Percentiles rank a stretch among this genome's conserved stretches.
Conservation (phyloP, 371 early-diverging fungal species). For the Rhizomucor miehei region DNA sequence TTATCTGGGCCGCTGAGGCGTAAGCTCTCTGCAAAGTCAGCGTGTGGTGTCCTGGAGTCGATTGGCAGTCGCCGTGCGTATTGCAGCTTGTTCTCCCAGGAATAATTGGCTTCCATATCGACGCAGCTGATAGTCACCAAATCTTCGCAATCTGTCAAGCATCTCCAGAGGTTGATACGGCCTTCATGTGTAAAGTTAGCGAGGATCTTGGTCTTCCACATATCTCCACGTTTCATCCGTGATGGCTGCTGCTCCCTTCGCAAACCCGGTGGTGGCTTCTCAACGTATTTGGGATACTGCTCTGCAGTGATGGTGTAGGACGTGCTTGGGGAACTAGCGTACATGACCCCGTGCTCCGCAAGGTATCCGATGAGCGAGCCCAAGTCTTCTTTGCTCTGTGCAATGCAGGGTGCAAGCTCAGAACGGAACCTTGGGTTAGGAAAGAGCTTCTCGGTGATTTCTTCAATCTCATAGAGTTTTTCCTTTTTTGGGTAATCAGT, state of each 20-base stretch:
- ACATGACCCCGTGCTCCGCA: constrained; percentile 8
- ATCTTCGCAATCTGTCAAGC: constrained; percentile 28
- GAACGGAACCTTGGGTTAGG: constrained; percentile 12
- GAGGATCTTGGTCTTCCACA: constrained; percentile 7
- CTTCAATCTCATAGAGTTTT: constrained; percentile 2
- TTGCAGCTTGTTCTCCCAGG: constrained; percentile 42
- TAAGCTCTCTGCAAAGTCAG: constrained; percentile 26
- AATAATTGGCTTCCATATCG: constrained; percentile 35
- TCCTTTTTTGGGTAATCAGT: constrained; percentile 9
- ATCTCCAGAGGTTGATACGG: constrained; percentile 26
- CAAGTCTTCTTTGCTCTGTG: constrained; percentile 8
- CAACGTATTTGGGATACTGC: constrained; percentile 13
- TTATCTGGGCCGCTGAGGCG: constrained; percentile 9
- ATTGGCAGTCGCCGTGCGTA: constrained; percentile 27
- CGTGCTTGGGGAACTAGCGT: constrained; percentile 16
- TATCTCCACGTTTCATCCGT: neutral
- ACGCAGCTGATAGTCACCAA: constrained; percentile 25
- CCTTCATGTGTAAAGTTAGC: constrained; percentile 16
- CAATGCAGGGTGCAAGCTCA: constrained; percentile 25
- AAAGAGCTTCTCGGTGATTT: constrained; percentile 13
- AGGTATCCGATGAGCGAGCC: constrained; percentile 19
- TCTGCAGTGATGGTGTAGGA: constrained; percentile 16
- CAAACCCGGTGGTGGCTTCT: neutral
- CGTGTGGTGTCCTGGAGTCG: constrained; percentile 38
- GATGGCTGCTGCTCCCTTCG: constrained; percentile 4